A percentile compares a stretch with the other conserved stretches of the same genome.
phyloP scores from a whole-genome alignment of 108 stramenopile genomes.

The Fistulifera solaris region DNA sequence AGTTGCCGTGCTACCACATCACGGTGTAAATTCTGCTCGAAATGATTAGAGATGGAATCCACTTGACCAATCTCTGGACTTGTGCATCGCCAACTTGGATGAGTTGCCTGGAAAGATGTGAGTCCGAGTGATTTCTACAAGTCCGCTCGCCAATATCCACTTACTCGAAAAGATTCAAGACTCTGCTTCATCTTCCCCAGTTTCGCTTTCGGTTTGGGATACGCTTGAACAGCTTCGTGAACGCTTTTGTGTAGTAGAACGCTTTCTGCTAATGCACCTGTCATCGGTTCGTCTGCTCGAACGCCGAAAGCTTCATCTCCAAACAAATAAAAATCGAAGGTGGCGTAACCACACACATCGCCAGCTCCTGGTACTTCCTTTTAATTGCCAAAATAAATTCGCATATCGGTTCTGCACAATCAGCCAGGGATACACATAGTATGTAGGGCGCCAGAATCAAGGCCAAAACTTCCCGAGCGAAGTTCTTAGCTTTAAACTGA shows the following conservation, averaged over 20 bases:
- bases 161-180: constrained; percentile 60
- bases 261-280: constrained; percentile 17
- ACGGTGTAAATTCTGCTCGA: constrained; percentile 65
- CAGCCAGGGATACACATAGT: constrained; percentile 74
- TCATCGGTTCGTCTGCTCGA: constrained; percentile 8
- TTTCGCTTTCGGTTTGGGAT: constrained; percentile 48
- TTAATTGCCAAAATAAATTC: constrained; percentile 72
- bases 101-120: constrained; percentile 14
- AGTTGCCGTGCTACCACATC: constrained; percentile 72
- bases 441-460: constrained; percentile 85
- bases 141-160: neutral
- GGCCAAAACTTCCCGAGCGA: constrained; percentile 64
- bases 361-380: constrained; percentile 78
- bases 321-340: constrained; percentile 86
- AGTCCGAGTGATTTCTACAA: neutral
- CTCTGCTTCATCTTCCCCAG: constrained; percentile 81
- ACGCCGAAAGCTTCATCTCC: constrained; percentile 70
- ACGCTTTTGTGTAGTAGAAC: constrained; percentile 22
- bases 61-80: constrained; percentile 49
- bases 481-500: constrained; percentile 78
- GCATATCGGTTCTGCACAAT: constrained; percentile 74
- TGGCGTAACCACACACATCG: constrained; percentile 84
- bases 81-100: constrained; percentile 60
- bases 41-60: constrained; percentile 44
- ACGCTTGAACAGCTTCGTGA: constrained; percentile 27